Conservation (phyloP, 495 filamentous ascomycete species). For the Rostrohypoxylon terebratum region DNA sequence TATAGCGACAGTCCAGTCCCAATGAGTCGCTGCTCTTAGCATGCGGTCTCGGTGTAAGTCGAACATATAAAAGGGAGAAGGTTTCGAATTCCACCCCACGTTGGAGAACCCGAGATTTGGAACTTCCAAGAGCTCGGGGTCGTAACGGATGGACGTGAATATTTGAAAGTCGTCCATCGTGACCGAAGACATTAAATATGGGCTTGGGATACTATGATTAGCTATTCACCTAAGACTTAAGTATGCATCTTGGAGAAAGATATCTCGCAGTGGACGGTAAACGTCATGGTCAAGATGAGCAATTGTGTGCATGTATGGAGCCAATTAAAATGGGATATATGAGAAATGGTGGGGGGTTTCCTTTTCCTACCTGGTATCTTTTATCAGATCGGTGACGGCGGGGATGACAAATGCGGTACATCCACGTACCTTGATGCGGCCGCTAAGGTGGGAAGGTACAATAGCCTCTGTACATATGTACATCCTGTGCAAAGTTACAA, state of each 20-base stretch:
- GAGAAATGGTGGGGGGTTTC: not conserved
- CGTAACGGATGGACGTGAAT: conserved; percentile 82
- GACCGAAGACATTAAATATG: not conserved
- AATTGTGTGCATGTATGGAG: not conserved
- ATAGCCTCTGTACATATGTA: not conserved
- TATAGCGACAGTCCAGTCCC: conserved; percentile 67
- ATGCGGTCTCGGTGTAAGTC: conserved; percentile 83
- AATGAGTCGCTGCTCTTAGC: conserved; percentile 75
- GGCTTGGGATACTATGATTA: not conserved
- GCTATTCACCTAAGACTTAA: not conserved
- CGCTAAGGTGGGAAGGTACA: too few species aligned
- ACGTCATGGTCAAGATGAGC: not conserved
- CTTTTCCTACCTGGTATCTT: not conserved
- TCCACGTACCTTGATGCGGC: conserved; percentile 16
- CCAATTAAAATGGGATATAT: not conserved
- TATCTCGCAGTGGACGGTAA: not conserved
- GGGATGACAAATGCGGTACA: conserved; percentile 36
- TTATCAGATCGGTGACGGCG: conserved; percentile 1
- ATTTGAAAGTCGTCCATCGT: conserved; percentile 63
- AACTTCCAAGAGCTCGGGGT: conserved; percentile 67
- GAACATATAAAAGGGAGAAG: conserved; percentile 86
- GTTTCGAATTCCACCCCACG: conserved; percentile 57
- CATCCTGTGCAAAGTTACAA: too few species aligned
- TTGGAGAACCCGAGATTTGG: conserved; percentile 49
- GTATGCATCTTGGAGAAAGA: not conserved